A percentile compares a stretch with the other conserved stretches of the same genome.
phyloP scores from a whole-genome alignment of 306 rosid genomes.

The Quercus ilex region DNA sequence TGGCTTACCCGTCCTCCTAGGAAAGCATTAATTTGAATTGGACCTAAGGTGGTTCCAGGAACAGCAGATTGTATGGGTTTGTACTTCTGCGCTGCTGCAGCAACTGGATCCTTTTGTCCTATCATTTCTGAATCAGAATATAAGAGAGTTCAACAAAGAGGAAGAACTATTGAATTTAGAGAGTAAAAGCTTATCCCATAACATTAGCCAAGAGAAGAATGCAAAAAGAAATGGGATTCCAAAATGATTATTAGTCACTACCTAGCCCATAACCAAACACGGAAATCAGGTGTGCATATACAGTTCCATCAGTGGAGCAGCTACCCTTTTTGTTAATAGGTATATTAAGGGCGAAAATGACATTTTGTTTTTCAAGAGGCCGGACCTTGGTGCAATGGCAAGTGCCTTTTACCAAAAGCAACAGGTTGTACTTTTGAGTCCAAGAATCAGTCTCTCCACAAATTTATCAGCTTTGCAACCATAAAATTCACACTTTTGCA shows the following conservation, averaged over 20 bases:
- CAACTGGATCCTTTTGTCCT: constrained; percentile 78
- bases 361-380: too few relatives aligned
- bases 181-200: constrained; percentile 16
- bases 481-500: background rate
- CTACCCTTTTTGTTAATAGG: background rate
- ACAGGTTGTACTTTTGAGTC: too few relatives aligned
- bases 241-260: background rate
- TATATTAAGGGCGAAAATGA: background rate
- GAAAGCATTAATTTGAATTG: constrained; percentile 90
- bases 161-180: background rate
- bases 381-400: too few relatives aligned
- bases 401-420: too few relatives aligned
- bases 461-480: background rate
- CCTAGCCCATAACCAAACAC: background rate
- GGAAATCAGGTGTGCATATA: background rate
- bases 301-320: background rate
- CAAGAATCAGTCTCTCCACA: background rate
- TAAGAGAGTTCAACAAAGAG: constrained; percentile 21
- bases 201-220: background rate
- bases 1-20: constrained; percentile 87
- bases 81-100: constrained; percentile 88
- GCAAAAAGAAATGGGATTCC: background rate
- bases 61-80: constrained; percentile 98
- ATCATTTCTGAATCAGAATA: constrained; percentile 56
- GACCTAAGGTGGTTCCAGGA: constrained; percentile 98